These are phyloP conservation scores for Diaporthe ampelina DNA, from an alignment of 2,329 filamentous ascomycete species.

Conservation along the genomic window DNA sequence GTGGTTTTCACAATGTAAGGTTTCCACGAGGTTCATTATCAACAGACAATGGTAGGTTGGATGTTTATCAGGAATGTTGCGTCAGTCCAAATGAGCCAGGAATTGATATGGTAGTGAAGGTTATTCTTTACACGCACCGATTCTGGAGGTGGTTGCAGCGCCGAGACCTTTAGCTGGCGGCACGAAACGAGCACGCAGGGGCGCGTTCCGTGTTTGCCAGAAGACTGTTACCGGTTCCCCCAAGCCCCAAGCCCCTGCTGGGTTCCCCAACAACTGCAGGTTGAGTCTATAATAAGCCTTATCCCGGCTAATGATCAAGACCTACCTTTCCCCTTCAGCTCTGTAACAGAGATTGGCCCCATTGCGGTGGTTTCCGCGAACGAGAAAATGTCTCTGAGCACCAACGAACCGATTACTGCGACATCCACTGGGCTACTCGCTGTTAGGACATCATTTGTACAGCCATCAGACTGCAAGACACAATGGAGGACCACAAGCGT, in stretches of 20 bases:
- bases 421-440: background rate
- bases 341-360: background rate
- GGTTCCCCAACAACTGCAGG: background rate
- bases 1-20: too few species aligned
- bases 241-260: background rate
- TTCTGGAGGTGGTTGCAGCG: too few species aligned
- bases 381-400: background rate
- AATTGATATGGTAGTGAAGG: too few species aligned
- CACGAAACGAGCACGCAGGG: too few species aligned
- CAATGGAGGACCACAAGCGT: background rate
- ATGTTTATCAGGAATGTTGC: too few species aligned
- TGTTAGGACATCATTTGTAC: constrained; percentile 6
- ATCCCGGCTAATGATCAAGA: background rate
- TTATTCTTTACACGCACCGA: too few species aligned
- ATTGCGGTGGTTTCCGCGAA: background rate
- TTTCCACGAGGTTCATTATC: too few species aligned
- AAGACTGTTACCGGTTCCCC: background rate
- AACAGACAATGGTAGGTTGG: too few species aligned
- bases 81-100: too few species aligned
- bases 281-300: background rate
- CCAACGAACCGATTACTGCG: background rate
- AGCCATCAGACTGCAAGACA: background rate
- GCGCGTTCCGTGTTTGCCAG: too few species aligned
- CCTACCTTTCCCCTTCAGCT: background rate
- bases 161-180: too few species aligned